Evolutionary conservation across 495 filamentous ascomycete species (phyloP).

Genomic region (Penicillium parvum): DNA sequence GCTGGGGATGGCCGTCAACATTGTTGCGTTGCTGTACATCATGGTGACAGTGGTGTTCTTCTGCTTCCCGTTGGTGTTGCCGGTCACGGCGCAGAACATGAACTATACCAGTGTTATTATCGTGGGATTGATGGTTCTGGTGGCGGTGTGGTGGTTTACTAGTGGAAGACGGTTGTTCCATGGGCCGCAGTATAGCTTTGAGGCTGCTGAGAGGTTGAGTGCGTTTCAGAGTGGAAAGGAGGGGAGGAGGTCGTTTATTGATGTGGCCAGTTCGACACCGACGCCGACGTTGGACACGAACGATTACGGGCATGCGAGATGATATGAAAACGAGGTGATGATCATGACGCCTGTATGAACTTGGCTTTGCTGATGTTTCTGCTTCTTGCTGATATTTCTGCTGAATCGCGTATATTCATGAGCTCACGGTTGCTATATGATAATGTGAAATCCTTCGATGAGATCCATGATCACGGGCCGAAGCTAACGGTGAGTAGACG

Average conservation of each 20-base stretch:
- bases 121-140: slow-evolving; percentile 47
- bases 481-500: too few species aligned
- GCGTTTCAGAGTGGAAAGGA: slow-evolving; percentile 22
- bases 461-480: too few species aligned
- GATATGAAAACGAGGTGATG: not conserved
- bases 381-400: not conserved
- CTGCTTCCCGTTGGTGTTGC: slow-evolving; percentile 61
- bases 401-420: too few species aligned
- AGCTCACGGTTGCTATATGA: too few species aligned
- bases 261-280: slow-evolving; percentile 10
- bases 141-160: slow-evolving; percentile 31
- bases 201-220: slow-evolving; percentile 26
- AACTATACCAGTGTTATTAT: slow-evolving; percentile 65
- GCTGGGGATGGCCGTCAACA: slow-evolving; percentile 54
- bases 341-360: not conserved
- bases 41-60: slow-evolving; percentile 63
- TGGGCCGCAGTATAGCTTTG: slow-evolving; percentile 31
- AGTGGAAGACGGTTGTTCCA: slow-evolving; percentile 25
- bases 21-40: slow-evolving; percentile 56
- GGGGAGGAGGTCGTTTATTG: slow-evolving; percentile 22
- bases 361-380: not conserved
- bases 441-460: too few species aligned
- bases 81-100: slow-evolving; percentile 54
- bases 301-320: slow-evolving; percentile 7
- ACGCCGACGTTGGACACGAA: slow-evolving; percentile 1